Conservation (phyloP, 345 rosid species). For the Salix viminalis region DNA sequence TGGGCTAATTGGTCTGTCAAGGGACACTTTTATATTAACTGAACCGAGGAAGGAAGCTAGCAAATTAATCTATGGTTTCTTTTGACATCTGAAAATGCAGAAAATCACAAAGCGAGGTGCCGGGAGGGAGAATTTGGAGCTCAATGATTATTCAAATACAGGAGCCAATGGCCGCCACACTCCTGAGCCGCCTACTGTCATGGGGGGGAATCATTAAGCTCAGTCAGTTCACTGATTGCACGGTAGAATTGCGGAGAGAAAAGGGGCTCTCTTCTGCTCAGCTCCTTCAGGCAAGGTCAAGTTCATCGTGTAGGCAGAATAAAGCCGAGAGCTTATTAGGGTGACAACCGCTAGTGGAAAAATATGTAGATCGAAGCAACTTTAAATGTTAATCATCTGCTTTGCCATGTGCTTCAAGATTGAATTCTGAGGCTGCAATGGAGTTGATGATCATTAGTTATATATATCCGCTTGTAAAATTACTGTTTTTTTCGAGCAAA, state of each 20-base stretch:
- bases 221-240: neutral
- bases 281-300: neutral
- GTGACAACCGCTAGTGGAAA: no score
- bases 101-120: neutral
- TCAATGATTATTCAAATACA: constrained; percentile 2
- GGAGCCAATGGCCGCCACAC: constrained; percentile 8
- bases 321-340: no score
- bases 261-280: neutral
- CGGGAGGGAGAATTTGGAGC: neutral
- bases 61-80: neutral
- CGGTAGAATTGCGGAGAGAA: neutral
- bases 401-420: no score
- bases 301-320: neutral
- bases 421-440: neutral
- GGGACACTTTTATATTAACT: neutral
- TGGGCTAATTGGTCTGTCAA: neutral
- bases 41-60: neutral
- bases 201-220: neutral
- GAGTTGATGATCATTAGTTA: neutral
- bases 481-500: no score
- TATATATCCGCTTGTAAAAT: neutral
- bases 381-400: no score
- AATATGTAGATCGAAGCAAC: no score
- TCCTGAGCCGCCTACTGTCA: neutral
- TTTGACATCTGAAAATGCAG: constrained; percentile 1